phyloP scores from a whole-genome alignment of 257 asterid genomes.

The Fraxinus cuspidata region DNA sequence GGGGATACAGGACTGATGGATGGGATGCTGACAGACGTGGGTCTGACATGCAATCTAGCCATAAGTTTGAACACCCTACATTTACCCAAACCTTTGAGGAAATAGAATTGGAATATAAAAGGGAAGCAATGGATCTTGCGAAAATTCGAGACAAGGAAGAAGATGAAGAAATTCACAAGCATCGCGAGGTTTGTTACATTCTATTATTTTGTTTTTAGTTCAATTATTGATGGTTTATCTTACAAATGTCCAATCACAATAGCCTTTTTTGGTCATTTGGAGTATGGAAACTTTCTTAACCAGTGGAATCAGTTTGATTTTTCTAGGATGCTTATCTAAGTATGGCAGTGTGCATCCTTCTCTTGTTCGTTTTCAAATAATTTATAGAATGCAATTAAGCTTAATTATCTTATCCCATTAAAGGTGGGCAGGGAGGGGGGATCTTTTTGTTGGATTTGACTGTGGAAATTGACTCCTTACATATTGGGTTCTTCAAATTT shows the following conservation, averaged over 20 bases:
- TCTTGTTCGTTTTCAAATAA: not conserved
- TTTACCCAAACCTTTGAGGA: conserved; percentile 73
- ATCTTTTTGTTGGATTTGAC: conserved; percentile 3
- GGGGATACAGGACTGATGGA: conserved; percentile 61
- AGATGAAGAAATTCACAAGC: conserved; percentile 85
- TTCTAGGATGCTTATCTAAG: not conserved
- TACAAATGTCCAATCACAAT: conserved; percentile 6
- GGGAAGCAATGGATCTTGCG: conserved; percentile 87
- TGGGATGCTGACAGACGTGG: conserved; percentile 70
- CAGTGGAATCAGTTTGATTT: not conserved
- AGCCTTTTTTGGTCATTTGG: not conserved
- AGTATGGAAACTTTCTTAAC: not conserved
- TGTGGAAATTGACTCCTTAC: conserved; percentile 8
- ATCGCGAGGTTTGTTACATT: conserved; percentile 73
- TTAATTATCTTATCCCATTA: not conserved
- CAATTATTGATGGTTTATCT: conserved; percentile 1
- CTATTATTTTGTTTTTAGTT: not conserved
- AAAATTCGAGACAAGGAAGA: conserved; percentile 90
- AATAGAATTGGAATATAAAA: conserved; percentile 63
- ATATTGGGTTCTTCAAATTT: conserved; percentile 32
- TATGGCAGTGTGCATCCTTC: not conserved
- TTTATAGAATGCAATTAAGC: not conserved
- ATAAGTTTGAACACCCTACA: conserved; percentile 53
- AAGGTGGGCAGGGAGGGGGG: not conserved
- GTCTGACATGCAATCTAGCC: conserved; percentile 51